Conservation (phyloP, 345 rosid species). For the Lepidium didymum region DNA sequence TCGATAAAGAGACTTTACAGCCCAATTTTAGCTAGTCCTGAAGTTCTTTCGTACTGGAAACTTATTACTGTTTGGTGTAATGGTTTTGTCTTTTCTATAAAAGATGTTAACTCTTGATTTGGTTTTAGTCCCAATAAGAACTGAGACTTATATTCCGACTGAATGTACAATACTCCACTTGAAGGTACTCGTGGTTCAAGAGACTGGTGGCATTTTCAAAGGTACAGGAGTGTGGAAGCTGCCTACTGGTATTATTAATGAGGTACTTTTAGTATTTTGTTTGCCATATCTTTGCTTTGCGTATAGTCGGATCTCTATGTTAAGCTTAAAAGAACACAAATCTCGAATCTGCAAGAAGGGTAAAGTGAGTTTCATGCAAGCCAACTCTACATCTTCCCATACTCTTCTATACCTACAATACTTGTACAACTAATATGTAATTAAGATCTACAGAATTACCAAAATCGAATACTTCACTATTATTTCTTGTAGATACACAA, state of each 20-base stretch:
- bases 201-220: slow-evolving; percentile 40
- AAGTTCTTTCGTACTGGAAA: too few relatives aligned
- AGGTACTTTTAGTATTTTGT: slow-evolving; percentile 31
- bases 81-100: neutral
- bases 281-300: too few relatives aligned
- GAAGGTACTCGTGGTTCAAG: slow-evolving; percentile 63
- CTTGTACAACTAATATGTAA: neutral
- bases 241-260: slow-evolving; percentile 59
- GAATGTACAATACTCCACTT: neutral
- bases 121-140: neutral
- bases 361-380: too few relatives aligned
- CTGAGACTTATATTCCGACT: neutral
- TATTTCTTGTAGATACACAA: neutral
- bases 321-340: too few relatives aligned
- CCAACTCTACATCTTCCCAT: neutral
- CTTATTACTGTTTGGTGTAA: too few relatives aligned
- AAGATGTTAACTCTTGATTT: neutral
- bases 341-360: too few relatives aligned
- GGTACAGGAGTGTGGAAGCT: slow-evolving; percentile 56
- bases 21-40: too few relatives aligned
- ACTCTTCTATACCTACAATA: neutral
- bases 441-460: neutral
- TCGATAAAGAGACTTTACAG: too few relatives aligned
- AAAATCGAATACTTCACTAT: neutral
- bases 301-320: too few relatives aligned